Evolutionary conservation across 441 rosid genomes (phyloP).

Genomic region (Theobroma grandiflorum): DNA sequence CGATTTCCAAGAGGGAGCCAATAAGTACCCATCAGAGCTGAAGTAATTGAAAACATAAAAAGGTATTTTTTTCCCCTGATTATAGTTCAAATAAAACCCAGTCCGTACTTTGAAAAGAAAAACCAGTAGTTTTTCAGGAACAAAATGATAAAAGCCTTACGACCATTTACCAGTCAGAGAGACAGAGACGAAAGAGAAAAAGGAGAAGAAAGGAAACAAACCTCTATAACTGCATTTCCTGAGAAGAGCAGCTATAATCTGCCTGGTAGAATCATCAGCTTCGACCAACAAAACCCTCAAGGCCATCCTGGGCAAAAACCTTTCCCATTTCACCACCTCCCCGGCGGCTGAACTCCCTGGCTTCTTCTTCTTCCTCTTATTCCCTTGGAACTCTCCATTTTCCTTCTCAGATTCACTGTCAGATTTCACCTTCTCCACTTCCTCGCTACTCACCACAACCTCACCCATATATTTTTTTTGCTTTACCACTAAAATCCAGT

Average conservation of each 20-base stretch:
- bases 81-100: not conserved
- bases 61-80: not conserved
- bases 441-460: slow-evolving; percentile 40
- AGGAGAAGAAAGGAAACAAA: slow-evolving; percentile 34
- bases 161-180: not conserved
- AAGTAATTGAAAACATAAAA: slow-evolving; percentile 1
- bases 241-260: slow-evolving; percentile 82
- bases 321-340: slow-evolving; percentile 64
- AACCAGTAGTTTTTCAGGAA: not conserved
- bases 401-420: slow-evolving; percentile 30
- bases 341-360: slow-evolving; percentile 25
- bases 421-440: slow-evolving; percentile 37
- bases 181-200: not conserved
- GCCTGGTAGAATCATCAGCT: slow-evolving; percentile 95
- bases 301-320: slow-evolving; percentile 66
- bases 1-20: not conserved
- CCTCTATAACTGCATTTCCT: slow-evolving; percentile 91
- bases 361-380: slow-evolving; percentile 10
- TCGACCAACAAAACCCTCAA: slow-evolving; percentile 85
- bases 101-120: not conserved
- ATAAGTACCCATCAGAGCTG: not conserved
- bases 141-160: not conserved
- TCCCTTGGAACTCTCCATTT: slow-evolving; percentile 33
- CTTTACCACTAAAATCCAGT: not conserved
- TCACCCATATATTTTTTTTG: slow-evolving; percentile 35